Conservation (phyloP, 2,329 filamentous ascomycete species). For the Tympanopsis confertula region DNA sequence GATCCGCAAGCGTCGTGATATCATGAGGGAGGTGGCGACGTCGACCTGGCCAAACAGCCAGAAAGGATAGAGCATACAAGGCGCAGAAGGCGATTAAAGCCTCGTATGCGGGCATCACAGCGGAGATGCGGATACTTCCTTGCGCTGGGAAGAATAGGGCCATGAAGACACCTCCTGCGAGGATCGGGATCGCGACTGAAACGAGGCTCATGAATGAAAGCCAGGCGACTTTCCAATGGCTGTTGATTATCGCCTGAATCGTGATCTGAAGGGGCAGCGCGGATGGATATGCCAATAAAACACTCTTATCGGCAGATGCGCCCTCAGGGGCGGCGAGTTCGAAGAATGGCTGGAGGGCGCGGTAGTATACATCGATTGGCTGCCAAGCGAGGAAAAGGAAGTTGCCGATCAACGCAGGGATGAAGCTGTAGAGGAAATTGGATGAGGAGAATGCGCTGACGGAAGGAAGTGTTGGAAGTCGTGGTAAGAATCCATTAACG, state of each 20-base stretch:
- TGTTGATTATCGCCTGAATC: neutral
- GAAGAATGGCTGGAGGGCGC: constrained; percentile 44
- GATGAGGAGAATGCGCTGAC: constrained; percentile 43
- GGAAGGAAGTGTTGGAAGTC: constrained; percentile 35
- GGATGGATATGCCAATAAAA: neutral
- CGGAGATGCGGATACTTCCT: constrained; percentile 20
- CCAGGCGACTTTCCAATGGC: constrained; percentile 9
- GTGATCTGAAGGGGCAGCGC: neutral
- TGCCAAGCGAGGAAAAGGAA: constrained; percentile 47
- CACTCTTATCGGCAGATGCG: constrained; percentile 5
- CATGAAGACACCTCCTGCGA: constrained; percentile 51
- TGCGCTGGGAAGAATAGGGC: constrained; percentile 39
- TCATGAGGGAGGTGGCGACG: neutral
- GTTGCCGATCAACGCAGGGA: constrained; percentile 45
- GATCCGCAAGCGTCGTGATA: neutral
- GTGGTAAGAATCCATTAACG: constrained; percentile 39
- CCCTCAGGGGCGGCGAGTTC: constrained; percentile 37
- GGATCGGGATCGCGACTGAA: constrained; percentile 39
- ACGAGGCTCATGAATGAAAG: constrained; percentile 39
- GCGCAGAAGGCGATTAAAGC: neutral
- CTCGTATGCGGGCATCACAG: neutral
- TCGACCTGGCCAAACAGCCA: neutral
- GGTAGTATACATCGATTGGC: constrained; percentile 46
- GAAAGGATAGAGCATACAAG: neutral
- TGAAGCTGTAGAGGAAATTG: constrained; percentile 55